Base-by-base conservation (phyloP, 2,329 filamentous ascomycete species). In the Dactylellina leptospora region DNA sequence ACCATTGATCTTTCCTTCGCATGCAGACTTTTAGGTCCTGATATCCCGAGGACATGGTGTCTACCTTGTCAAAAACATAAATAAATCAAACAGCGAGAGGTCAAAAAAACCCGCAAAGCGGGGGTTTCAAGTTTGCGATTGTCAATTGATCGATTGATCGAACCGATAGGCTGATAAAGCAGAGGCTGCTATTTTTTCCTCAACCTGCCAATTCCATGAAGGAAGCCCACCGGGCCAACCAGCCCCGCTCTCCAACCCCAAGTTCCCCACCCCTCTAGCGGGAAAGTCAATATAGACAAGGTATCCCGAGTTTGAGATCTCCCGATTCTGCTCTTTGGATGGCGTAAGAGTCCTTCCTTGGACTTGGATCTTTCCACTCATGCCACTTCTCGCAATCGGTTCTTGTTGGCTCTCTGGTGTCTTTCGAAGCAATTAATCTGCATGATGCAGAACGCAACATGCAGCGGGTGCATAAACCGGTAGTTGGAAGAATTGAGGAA, bases 21-120 rank as follows among this genome's bases (percentile, higher is more conserved):
- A 23, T 40, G 23, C 38, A 48, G 28, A 45, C 33, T 33, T 38
- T 44, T 18, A 42, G 51, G 51, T 48, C 47, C 60, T 42, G 60
- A 22, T 68, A 45, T 40, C 62, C 54, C 33, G 33, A 53, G 23
- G 36, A 36, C 23, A 51, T 47, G 50, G 44, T 11, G 13, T n/a
- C 13, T 40, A 16, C 36, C 13, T 11, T 11, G 36, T n/a, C 36
- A 40, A 40, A 16, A 40, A 16, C 33, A 42, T 18, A 20, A 45
- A 18, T 18, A 13, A 36, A 33, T 47, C 38, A 71, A 48, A 55
- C 16, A 38, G 53, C n/a, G n/a, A n/a, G n/a, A n/a, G n/a, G n/a
- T n/a, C n/a, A 48, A 36, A 71, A 72, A 72, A 64, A 47, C 36
- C 68, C 68, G 68, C 68, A 72, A 60, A 55, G 68, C 68, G 68